These are phyloP conservation scores for Sporothrix pseudoabietina DNA, from an alignment of 2,329 filamentous ascomycete species.

Conservation along the genomic window DNA sequence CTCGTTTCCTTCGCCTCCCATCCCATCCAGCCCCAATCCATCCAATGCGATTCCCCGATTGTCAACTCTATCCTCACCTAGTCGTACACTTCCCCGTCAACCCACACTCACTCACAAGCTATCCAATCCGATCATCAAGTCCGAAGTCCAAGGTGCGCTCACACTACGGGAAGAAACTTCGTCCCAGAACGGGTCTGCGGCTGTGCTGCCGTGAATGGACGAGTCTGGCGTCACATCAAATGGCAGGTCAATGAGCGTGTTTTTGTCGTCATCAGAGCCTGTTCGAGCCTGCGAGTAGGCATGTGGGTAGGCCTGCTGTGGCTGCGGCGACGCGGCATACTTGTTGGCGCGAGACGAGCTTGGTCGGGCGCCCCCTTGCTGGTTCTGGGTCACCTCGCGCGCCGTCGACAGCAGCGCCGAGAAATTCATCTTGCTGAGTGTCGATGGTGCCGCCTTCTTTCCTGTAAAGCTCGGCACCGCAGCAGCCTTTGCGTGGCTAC, in stretches of 20 bases:
- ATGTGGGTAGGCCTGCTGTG: neutral
- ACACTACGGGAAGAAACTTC: neutral
- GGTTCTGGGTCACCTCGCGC: neutral
- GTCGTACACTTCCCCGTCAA: neutral
- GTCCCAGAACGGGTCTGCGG: neutral
- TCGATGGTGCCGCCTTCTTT: neutral
- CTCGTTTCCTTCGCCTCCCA: neutral
- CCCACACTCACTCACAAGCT: neutral
- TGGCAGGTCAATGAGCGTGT: slow-evolving; percentile 13
- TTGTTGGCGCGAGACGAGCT: neutral
- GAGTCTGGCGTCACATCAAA: neutral
- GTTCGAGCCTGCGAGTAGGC: neutral
- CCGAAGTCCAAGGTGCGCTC: slow-evolving; percentile 28
- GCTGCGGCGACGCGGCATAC: neutral
- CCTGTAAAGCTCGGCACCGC: neutral
- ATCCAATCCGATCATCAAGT: slow-evolving; percentile 31
- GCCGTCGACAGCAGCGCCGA: neutral
- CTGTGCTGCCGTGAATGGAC: neutral
- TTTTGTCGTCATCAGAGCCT: neutral
- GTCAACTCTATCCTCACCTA: neutral
- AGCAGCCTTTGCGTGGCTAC: slow-evolving; percentile 14
- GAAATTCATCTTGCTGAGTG: neutral
- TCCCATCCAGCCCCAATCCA: neutral
- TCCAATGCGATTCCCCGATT: neutral
- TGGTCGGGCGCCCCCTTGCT: neutral